Base-by-base conservation (phyloP, 306 rosid genomes). In the Morella rubra region DNA sequence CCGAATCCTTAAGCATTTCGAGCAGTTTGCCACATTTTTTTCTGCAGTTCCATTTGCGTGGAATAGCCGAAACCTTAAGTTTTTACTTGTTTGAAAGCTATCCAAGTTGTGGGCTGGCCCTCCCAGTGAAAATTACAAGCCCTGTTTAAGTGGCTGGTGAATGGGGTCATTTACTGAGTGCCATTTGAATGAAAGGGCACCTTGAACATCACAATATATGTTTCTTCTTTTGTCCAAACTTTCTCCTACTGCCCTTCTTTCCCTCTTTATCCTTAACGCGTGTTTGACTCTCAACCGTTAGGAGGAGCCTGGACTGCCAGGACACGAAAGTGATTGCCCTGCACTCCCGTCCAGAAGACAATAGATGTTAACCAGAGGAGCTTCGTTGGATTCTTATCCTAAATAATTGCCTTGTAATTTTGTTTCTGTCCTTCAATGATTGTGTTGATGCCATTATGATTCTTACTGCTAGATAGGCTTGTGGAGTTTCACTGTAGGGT, bases 301-400 rank as follows among this genome's bases (percentile, higher is more conserved):
- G 27, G 22, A 14, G 69, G 46, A 41, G n/a, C n/a, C n/a, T n/a
- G n/a, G n/a, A n/a, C n/a, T n/a, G n/a, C n/a, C 42, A 9, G 7
- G 42, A 59, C 9, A 24, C 16, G 27, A 24, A 27, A 60, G 55
- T 15, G 10, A 50, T 13, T 51, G n/a, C 5, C 15, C n/a, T 51
- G 55, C 55, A 51, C 6, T 15, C 79, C 3, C 15, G 4, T 6
- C 13, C 1, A 15, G 13, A n/a, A n/a, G n/a, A n/a, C n/a, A n/a
- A n/a, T n/a, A n/a, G 11, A 62, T 62, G 44, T 62, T 12, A 62
- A 7, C 46, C 19, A 62, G 15, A 37, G 50, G 22, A 64, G 7
- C 70, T 64, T 27, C 67, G n/a, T 41, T 64, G 70, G 24, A 64
- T 64, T 64, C 49, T 64, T 64, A 14, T 62, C 45, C 69, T 32